phyloP scores from a whole-genome alignment of 352 stramenopile species.

The Achlya hypogyna region DNA sequence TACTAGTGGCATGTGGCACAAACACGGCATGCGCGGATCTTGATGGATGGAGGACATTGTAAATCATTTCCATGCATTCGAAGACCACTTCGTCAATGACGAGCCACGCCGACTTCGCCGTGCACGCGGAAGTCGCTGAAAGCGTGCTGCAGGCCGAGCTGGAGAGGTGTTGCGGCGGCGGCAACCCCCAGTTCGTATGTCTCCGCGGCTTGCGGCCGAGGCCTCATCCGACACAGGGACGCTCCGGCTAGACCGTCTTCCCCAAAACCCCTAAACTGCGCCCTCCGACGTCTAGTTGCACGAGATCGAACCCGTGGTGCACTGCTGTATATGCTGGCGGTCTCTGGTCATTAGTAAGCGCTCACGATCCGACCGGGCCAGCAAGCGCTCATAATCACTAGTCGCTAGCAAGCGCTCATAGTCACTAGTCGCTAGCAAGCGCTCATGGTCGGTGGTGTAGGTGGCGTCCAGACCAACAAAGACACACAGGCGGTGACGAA shows the following conservation, averaged over 20 bases:
- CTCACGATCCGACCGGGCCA: too few species aligned
- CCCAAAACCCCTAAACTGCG: slow-evolving; percentile 42
- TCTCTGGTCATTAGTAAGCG: too few species aligned
- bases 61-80: too few species aligned
- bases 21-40: too few species aligned
- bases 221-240: slow-evolving; percentile 23
- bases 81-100: slow-evolving; percentile 34
- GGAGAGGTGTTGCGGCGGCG: slow-evolving; percentile 37
- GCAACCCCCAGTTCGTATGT: slow-evolving; percentile 21
- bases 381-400: too few species aligned
- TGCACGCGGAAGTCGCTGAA: slow-evolving; percentile 36
- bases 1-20: too few species aligned
- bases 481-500: slow-evolving; percentile 72
- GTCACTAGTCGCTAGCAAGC: slow-evolving; percentile 25
- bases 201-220: not conserved
- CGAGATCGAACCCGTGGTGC: slow-evolving; percentile 60
- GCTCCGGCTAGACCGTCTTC: slow-evolving; percentile 73
- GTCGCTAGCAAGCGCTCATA: too few species aligned
- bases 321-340: slow-evolving; percentile 67
- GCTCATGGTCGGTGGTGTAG: slow-evolving; percentile 35
- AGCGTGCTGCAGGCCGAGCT: slow-evolving; percentile 35
- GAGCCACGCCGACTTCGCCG: slow-evolving; percentile 40
- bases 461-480: slow-evolving; percentile 85
- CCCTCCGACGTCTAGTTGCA: slow-evolving; percentile 77
- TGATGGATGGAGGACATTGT: too few species aligned